These are phyloP conservation scores for Annulohypoxylon nitens DNA, from an alignment of 495 filamentous ascomycete species.

Conservation along the genomic window DNA sequence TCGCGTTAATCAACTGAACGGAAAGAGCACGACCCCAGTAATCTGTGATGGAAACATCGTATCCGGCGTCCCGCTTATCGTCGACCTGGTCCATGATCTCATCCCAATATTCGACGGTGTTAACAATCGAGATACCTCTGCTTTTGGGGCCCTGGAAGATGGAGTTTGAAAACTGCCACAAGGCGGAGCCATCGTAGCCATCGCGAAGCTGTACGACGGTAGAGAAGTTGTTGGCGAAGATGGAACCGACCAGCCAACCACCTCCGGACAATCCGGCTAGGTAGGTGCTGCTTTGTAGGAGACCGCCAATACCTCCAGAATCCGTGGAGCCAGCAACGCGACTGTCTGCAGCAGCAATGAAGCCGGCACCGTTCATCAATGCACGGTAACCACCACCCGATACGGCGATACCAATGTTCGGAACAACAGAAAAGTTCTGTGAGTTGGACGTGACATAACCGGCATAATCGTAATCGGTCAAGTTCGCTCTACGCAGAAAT, in stretches of 20 bases:
- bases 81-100: constrained; percentile 72
- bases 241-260: constrained; percentile 86
- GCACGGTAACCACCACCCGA: constrained; percentile 86
- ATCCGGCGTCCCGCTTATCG: constrained; percentile 77
- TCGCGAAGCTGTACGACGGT: constrained; percentile 73
- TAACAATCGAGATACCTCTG: constrained; percentile 53
- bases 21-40: constrained; percentile 86
- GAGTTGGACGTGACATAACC: constrained; percentile 71
- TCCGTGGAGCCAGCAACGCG: constrained; percentile 75
- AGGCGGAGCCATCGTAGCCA: constrained; percentile 63
- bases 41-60: constrained; percentile 84
- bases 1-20: constrained; percentile 85
- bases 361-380: constrained; percentile 89
- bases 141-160: constrained; percentile 70
- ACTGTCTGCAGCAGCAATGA: constrained; percentile 84
- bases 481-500: constrained; percentile 78
- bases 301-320: constrained; percentile 81
- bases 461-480: constrained; percentile 80
- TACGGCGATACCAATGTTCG: constrained; percentile 74
- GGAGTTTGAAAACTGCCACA: constrained; percentile 83
- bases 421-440: constrained; percentile 71
- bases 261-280: constrained; percentile 88
- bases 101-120: constrained; percentile 74
- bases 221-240: constrained; percentile 92
- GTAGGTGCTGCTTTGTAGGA: constrained; percentile 89